Conservation (phyloP, 495 filamentous ascomycete species). For the Aspergillus cavernicola region DNA sequence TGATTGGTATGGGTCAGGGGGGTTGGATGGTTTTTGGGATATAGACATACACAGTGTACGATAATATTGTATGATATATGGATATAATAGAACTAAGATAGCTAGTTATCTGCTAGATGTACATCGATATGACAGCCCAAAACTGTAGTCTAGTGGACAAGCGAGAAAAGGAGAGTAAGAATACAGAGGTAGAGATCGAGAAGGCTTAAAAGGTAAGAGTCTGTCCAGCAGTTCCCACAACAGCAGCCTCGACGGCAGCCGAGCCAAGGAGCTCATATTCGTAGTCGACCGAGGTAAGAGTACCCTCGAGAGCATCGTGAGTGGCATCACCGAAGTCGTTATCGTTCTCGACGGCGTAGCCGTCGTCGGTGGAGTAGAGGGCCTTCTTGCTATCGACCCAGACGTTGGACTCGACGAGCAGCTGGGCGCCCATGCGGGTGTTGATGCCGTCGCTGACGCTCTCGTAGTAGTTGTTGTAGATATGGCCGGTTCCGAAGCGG, state of each 20-base stretch:
- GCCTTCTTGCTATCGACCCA: constrained; percentile 33
- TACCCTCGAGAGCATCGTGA: constrained; percentile 47
- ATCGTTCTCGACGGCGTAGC: constrained; percentile 47
- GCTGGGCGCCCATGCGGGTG: constrained; percentile 60
- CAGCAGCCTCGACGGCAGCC: constrained; percentile 36
- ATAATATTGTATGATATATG: background rate
- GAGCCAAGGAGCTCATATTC: constrained; percentile 45
- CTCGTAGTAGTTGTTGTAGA: constrained; percentile 48
- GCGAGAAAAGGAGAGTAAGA: background rate
- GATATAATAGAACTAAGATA: background rate
- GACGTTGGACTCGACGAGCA: constrained; percentile 58
- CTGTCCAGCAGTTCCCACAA: constrained; percentile 50
- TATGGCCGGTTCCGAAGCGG: constrained; percentile 60
- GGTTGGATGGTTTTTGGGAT: background rate
- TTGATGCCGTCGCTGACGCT: constrained; percentile 57
- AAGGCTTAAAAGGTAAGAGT: constrained; percentile 56
- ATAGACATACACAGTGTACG: too few species aligned
- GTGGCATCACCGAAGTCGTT: constrained; percentile 52
- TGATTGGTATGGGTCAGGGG: background rate
- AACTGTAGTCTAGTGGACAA: too few species aligned
- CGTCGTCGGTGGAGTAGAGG: constrained; percentile 55
- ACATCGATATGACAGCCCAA: too few species aligned
- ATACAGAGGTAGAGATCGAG: too few species aligned
- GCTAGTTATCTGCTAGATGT: too few species aligned
- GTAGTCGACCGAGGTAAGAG: constrained; percentile 49